phyloP scores from a whole-genome alignment of 345 rosid species.

The Acer saccharum region DNA sequence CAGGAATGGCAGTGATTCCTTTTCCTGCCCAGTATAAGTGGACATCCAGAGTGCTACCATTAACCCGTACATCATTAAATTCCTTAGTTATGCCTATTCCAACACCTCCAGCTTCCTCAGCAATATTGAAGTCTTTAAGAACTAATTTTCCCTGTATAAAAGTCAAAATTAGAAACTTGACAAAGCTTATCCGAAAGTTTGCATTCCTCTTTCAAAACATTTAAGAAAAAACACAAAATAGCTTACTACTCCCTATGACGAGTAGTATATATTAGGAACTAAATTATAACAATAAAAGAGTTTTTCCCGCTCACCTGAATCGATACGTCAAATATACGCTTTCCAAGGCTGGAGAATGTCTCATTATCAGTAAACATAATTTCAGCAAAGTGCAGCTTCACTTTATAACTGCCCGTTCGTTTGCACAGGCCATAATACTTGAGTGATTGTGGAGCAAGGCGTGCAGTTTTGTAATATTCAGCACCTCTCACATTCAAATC shows the following conservation, averaged over 20 bases:
- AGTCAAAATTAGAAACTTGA: constrained; percentile 5
- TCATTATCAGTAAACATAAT: constrained; percentile 59
- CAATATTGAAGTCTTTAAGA: constrained; percentile 60
- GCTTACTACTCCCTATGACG: background rate
- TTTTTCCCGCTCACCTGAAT: constrained; percentile 59
- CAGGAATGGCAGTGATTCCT: no score
- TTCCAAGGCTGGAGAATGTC: constrained; percentile 64
- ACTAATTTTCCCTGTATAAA: constrained; percentile 56
- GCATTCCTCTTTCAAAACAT: background rate
- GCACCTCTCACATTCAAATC: constrained; percentile 3
- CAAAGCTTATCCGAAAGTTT: background rate
- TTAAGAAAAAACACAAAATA: background rate
- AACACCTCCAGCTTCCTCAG: constrained; percentile 71
- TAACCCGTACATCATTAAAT: background rate
- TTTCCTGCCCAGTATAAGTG: no score
- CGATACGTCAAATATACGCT: constrained; percentile 70
- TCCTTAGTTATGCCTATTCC: constrained; percentile 37
- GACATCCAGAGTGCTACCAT: no score
- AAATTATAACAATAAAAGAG: background rate
- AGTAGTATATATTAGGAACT: background rate
- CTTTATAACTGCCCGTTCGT: constrained; percentile 57
- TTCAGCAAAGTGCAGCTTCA: constrained; percentile 86
- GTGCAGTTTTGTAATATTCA: constrained; percentile 55
- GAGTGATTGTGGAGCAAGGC: constrained; percentile 74
- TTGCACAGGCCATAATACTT: constrained; percentile 82